Evolutionary conservation across 192 early-diverging fungal species (phyloP), one percentile per base, ranked within the genome.

Genomic region (Gaertneriomyces semiglobifer): DNA sequence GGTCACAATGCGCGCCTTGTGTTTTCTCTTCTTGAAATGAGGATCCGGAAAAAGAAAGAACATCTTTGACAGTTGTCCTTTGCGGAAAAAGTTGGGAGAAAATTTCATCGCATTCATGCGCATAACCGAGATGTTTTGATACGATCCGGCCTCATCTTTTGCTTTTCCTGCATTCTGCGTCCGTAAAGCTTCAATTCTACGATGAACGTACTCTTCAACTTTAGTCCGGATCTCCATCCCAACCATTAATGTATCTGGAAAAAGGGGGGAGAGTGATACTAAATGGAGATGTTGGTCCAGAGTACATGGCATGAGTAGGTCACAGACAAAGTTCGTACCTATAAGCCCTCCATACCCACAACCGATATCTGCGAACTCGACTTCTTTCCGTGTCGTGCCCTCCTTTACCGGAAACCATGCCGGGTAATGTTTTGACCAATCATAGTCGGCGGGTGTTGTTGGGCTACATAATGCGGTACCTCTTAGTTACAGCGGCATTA

Each of bases 71-170:
- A 99, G 85, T 87, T 96, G 94, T 33, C 85, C 90, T 81, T 95
- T 94, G 69, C 86, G 81, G 71, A 99, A 99, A 80, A 98, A 97
- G 84, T 97, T 98, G 55, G 94, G 93, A 74, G 92, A 71, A 71
- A 94, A 99, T 76, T 98, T 98, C 92, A 96, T 95, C 46, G 95
- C 95, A 79, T 99, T 99, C 86, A 96, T 96, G 19, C 96, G 88
- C 81, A 95, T 90, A 46, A 97, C 92, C 0, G 93, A 92, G 18
- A 98, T 89, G 75, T 99, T 99, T 68, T 99, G 92, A 74, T 95
- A 98, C 42, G 88, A 84, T 53, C 84, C 89, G 40, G 88, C 65
- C 40, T 85, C 83, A 44, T 77, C 77, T 14, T 64, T 65, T 4
- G 75, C 66, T 45, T 82, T 80, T 11, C 75, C 74, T 39, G 43